phyloP scores from a whole-genome alignment of 768 basidiomycete genomes.

The Galerina marginata region DNA sequence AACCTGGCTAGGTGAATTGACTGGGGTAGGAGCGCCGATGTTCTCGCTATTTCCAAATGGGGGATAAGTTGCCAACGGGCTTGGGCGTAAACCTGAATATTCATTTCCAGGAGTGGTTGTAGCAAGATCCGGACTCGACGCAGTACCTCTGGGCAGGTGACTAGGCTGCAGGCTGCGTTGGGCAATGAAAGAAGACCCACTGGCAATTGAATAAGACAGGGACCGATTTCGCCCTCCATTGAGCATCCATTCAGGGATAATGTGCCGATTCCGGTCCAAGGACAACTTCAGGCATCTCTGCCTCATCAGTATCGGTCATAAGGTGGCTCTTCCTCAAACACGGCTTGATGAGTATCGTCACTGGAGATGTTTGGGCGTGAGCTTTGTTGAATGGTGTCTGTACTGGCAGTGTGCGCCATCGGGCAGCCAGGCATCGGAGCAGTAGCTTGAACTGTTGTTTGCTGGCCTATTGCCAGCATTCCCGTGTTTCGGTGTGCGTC shows the following conservation, averaged over 20 bases:
- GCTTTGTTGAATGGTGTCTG: constrained; percentile 23
- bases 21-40: constrained; percentile 53
- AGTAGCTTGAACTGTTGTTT: constrained; percentile 23
- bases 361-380: constrained; percentile 18
- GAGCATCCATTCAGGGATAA: constrained; percentile 93
- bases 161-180: constrained; percentile 43
- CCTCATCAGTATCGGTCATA: constrained; percentile 61
- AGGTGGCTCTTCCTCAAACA: constrained; percentile 30
- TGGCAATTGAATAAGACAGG: constrained; percentile 52
- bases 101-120: constrained; percentile 22
- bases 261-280: constrained; percentile 91
- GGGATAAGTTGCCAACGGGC: constrained; percentile 47
- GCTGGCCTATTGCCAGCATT: constrained; percentile 13
- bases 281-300: constrained; percentile 93
- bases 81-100: constrained; percentile 34
- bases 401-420: constrained; percentile 30
- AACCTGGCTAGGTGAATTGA: constrained; percentile 48
- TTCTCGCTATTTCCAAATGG: constrained; percentile 44
- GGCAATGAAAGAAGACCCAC: constrained; percentile 37
- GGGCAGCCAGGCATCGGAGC: constrained; percentile 31
- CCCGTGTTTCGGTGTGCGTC: constrained; percentile 64
- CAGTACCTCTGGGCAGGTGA: constrained; percentile 56
- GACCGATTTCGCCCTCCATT: constrained; percentile 55
- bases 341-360: constrained; percentile 24
- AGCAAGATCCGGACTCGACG: constrained; percentile 75